Evolutionary conservation across 2,329 filamentous ascomycete genomes (phyloP).

Genomic region (Triangularia verruculosa): DNA sequence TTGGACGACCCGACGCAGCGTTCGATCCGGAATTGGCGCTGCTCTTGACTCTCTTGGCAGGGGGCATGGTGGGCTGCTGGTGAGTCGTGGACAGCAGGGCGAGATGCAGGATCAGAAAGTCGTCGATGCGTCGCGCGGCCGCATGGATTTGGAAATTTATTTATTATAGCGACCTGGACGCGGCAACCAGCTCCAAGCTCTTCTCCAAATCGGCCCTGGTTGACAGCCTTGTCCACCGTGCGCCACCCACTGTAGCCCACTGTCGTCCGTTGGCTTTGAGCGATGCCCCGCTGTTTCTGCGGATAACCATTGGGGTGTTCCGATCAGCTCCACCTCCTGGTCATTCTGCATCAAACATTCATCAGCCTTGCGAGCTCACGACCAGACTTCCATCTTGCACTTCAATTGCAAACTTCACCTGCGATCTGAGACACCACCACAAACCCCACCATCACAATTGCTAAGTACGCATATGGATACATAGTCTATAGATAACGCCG

Average conservation of each 20-base stretch:
- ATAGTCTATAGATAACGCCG: neutral
- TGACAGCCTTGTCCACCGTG: neutral
- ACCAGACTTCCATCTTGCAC: neutral
- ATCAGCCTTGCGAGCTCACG: conserved; percentile 12
- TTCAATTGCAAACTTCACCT: neutral
- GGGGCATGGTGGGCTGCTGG: conserved; percentile 46
- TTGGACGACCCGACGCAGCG: conserved; percentile 52
- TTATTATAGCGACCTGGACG: neutral
- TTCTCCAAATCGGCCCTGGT: neutral
- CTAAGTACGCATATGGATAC: neutral
- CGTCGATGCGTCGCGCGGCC: conserved; percentile 24
- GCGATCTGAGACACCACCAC: neutral
- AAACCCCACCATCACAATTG: neutral
- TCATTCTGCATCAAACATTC: neutral
- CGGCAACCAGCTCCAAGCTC: neutral
- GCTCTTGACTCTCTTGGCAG: conserved; percentile 57
- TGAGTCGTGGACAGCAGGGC: conserved; percentile 19
- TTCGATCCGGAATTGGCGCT: conserved; percentile 44
- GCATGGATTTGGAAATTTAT: conserved; percentile 21
- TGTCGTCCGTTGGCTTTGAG: neutral
- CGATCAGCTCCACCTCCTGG: neutral
- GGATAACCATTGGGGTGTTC: neutral
- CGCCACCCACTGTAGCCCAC: neutral
- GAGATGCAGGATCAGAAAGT: conserved; percentile 16
- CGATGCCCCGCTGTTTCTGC: conserved; percentile 6